Base-by-base conservation (phyloP, 116 monocot species). In the Zostera marina region DNA sequence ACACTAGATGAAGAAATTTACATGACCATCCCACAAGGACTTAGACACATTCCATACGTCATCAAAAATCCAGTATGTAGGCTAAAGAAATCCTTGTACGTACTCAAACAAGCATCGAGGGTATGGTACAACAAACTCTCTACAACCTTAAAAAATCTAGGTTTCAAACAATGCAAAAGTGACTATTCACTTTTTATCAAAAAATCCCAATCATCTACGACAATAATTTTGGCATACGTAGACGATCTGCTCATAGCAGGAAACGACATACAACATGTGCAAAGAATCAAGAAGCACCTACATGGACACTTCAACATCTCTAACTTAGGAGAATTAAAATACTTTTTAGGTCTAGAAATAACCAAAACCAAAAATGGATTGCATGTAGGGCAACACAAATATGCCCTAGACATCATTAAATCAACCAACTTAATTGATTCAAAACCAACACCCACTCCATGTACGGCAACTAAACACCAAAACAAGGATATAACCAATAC, bases 81-180 rank as follows among this genome's bases (percentile, higher is more conserved):
- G 11, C 51, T 64, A 8, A 64, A 64, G 24, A 64, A 64, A 19
- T 49, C 64, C 4, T 17, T 53, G 16, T 64, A 64, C 53, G 64
- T 38, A 12, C n/a, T 66, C 8, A 66, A 66, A 17, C 55, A 66
- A 55, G 65, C 65, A 20, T 54, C 55, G 0, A 24, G 55, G 16
- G 4, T 39, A 8, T 56, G 53, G 65, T 66, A 25, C 22, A 15
- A 13, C 9, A 52, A 21, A 0, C 8, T 21, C 2, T 52, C 20
- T 3, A 1, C 3, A 4, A 43, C 0, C 3, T 16, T 60, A n/a
- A 2, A 2, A 1, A 0, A 15, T 19, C 8, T 10, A 47, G 47
- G 26, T 13, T 47, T 23, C 21, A 38, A 15, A 10, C 0, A 17
- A 1, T 44, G 20, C 9, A 17, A 45, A 23, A 45, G 9, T 26